Evolutionary conservation across 2,329 filamentous ascomycete species (phyloP).

Genomic region (Leptographium wingfieldii): DNA sequence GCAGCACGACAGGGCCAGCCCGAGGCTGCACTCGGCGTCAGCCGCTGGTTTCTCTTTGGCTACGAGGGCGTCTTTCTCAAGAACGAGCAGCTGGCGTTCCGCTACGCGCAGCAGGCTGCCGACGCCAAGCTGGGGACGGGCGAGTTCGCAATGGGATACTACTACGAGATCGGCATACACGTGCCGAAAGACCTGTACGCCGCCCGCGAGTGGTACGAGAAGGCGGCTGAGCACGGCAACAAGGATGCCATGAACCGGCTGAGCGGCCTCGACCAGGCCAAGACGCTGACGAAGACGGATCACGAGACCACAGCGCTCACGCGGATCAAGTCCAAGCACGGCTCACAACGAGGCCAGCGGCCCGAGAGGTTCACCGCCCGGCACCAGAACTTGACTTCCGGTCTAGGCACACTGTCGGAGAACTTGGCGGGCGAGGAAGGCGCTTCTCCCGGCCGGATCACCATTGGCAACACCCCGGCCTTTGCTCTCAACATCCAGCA

Average conservation of each 20-base stretch:
- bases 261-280: constrained; percentile 70
- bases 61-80: constrained; percentile 87
- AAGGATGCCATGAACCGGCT: constrained; percentile 73
- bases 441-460: background rate
- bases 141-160: constrained; percentile 95
- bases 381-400: constrained; percentile 18
- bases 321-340: constrained; percentile 72
- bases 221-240: constrained; percentile 82
- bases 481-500: constrained; percentile 38
- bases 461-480: constrained; percentile 27
- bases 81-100: constrained; percentile 88
- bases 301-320: constrained; percentile 86
- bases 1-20: constrained; percentile 85
- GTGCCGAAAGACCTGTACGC: constrained; percentile 72
- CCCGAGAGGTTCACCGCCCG: constrained; percentile 42
- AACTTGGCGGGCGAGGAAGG: constrained; percentile 14
- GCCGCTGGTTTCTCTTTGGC: constrained; percentile 96
- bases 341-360: constrained; percentile 50
- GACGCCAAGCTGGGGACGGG: constrained; percentile 71
- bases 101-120: constrained; percentile 80
- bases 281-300: constrained; percentile 76
- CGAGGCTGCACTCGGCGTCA: constrained; percentile 90
- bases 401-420: constrained; percentile 39
- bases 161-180: constrained; percentile 91
- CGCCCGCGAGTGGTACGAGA: constrained; percentile 79